phyloP scores from a whole-genome alignment of 2,329 filamentous ascomycete species.

The Neurospora sp. region DNA sequence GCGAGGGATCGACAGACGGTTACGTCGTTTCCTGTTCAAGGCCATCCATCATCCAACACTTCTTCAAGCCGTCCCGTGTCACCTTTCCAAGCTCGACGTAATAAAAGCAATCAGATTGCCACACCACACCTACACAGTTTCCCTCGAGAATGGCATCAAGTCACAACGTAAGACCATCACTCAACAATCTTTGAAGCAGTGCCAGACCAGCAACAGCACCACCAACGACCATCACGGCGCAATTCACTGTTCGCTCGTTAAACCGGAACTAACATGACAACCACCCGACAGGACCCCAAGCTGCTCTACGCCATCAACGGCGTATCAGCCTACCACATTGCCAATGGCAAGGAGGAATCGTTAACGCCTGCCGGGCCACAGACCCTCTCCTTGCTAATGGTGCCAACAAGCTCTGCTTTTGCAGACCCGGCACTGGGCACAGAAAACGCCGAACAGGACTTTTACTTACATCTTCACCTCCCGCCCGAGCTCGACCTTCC shows the following conservation, averaged over 20 bases:
- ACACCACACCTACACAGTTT: neutral
- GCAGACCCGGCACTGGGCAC: slow-evolving; percentile 44
- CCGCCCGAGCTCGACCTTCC: slow-evolving; percentile 91
- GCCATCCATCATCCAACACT: neutral
- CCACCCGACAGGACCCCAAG: slow-evolving; percentile 44
- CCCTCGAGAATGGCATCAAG: slow-evolving; percentile 30
- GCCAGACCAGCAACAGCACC: neutral
- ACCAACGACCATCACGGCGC: slow-evolving; percentile 1
- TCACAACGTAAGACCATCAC: slow-evolving; percentile 29
- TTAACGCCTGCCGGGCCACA: slow-evolving; percentile 82
- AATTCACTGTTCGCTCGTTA: neutral
- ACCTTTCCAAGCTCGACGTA: neutral
- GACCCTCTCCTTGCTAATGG: slow-evolving; percentile 90
- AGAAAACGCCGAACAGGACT: slow-evolving; percentile 69
- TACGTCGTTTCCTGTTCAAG: neutral
- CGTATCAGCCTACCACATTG: slow-evolving; percentile 84
- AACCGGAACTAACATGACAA: slow-evolving; percentile 1
- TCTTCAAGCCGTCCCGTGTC: neutral
- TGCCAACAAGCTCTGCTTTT: slow-evolving; percentile 74
- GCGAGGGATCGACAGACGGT: neutral
- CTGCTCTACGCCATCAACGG: slow-evolving; percentile 66
- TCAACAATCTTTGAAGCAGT: neutral
- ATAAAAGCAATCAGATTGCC: neutral
- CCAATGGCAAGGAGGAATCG: slow-evolving; percentile 73
- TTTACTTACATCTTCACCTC: slow-evolving; percentile 91